Percentiles rank a stretch among this genome's conserved stretches.
These are phyloP conservation scores for Hansenula anomala DNA, from an alignment of 1,139 yeast species.

Conservation along the genomic window DNA sequence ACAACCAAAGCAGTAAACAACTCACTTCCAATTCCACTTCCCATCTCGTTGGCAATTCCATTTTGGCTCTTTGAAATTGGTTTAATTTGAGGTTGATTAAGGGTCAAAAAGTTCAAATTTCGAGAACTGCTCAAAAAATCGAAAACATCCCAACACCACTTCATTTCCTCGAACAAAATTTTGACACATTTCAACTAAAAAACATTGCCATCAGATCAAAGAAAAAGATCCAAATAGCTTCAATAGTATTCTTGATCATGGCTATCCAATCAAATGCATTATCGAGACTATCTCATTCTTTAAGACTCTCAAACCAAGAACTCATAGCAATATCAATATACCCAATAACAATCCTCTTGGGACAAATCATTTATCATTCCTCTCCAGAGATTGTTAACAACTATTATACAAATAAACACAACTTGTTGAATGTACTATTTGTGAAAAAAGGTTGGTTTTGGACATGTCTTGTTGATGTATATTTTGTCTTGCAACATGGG, in stretches of 20 bases:
- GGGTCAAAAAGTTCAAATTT: too few species aligned
- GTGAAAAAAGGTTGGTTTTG: conserved; percentile 94
- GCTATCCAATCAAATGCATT: too few species aligned
- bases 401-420: conserved; percentile 22
- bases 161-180: too few species aligned
- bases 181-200: not conserved
- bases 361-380: conserved; percentile 21
- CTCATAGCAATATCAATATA: conserved; percentile 19
- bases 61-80: too few species aligned
- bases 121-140: too few species aligned
- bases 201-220: not conserved
- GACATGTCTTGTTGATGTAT: conserved; percentile 50
- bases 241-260: too few species aligned
- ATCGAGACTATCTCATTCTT: not conserved
- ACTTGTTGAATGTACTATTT: conserved; percentile 59
- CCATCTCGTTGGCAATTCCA: conserved; percentile 60
- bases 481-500: conserved; percentile 10
- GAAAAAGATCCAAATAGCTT: too few species aligned
- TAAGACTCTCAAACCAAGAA: conserved; percentile 6
- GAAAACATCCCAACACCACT: conserved; percentile 1
- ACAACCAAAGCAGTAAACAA: conserved; percentile 1
- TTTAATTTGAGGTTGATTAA: too few species aligned
- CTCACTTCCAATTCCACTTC: conserved; percentile 60
- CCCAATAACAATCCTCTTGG: conserved; percentile 25
- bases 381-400: conserved; percentile 16